Percentiles rank a stretch among this genome's conserved stretches.
phyloP scores from a whole-genome alignment of 148 eudicot genomes.

The Salicornia ramosissima region DNA sequence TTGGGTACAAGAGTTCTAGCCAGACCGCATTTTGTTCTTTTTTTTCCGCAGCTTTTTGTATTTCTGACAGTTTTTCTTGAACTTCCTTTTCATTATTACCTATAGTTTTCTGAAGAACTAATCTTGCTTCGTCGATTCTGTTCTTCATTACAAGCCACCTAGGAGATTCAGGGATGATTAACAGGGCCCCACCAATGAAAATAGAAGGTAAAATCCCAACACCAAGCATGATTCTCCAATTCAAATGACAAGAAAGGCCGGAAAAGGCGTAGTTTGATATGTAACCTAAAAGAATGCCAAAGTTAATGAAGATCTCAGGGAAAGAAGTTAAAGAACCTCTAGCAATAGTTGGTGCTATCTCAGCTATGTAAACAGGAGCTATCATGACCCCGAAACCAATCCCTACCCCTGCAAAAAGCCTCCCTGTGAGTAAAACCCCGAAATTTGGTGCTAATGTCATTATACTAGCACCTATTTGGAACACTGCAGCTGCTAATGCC shows the following conservation, averaged over 20 bases:
- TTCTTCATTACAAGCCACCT: slow-evolving; percentile 84
- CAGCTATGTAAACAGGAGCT: slow-evolving; percentile 82
- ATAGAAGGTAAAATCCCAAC: slow-evolving; percentile 77
- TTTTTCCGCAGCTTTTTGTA: slow-evolving; percentile 50
- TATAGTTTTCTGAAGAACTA: slow-evolving; percentile 49
- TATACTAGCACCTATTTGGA: slow-evolving; percentile 66
- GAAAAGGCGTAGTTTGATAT: slow-evolving; percentile 74
- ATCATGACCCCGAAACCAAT: slow-evolving; percentile 86
- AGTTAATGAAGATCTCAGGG: slow-evolving; percentile 81
- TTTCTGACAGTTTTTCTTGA: slow-evolving; percentile 67
- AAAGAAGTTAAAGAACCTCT: slow-evolving; percentile 87
- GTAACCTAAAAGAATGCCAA: slow-evolving; percentile 82
- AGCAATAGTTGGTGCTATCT: slow-evolving; percentile 67
- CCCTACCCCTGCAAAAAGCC: slow-evolving; percentile 75
- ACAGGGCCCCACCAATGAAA: slow-evolving; percentile 61
- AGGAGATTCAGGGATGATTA: slow-evolving; percentile 85
- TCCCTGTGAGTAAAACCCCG: slow-evolving; percentile 50
- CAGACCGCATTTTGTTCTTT: slow-evolving; percentile 53
- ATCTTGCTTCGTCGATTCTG: slow-evolving; percentile 68
- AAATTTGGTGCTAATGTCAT: slow-evolving; percentile 79
- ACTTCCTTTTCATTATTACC: slow-evolving; percentile 58
- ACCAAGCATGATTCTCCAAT: slow-evolving; percentile 87
- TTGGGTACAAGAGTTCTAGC: slow-evolving; percentile 61
- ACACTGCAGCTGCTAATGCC: slow-evolving; percentile 68
- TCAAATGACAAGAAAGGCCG: slow-evolving; percentile 55